These are phyloP conservation scores for Physcomitrium patens DNA, from an alignment of 225 moss, liverwort and hornwort species.

Conservation along the genomic window DNA sequence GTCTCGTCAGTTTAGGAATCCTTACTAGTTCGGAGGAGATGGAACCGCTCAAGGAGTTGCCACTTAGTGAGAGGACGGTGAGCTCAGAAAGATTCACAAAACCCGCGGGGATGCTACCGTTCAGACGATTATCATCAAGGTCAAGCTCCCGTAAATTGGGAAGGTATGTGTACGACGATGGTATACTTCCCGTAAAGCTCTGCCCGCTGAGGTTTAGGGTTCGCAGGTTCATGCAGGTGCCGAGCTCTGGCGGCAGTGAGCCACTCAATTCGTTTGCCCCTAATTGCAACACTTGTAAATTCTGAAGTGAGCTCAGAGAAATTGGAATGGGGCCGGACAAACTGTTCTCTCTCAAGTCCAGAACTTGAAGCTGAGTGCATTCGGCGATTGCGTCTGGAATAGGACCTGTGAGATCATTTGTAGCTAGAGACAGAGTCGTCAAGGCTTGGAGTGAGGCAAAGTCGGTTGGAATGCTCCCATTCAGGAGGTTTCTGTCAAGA, in stretches of 20 bases:
- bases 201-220: conserved; percentile 62
- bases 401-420: conserved; percentile 52
- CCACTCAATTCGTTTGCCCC: conserved; percentile 67
- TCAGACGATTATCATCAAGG: conserved; percentile 56
- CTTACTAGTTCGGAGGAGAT: conserved; percentile 50
- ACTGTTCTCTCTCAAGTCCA: conserved; percentile 60
- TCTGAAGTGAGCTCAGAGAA: conserved; percentile 58
- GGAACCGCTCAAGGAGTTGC: conserved; percentile 46
- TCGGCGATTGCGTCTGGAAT: conserved; percentile 57
- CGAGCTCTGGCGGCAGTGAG: conserved; percentile 61
- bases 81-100: conserved; percentile 54
- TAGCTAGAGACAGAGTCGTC: conserved; percentile 49
- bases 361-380: conserved; percentile 51
- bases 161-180: conserved; percentile 54
- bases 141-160: conserved; percentile 54
- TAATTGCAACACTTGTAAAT: conserved; percentile 70
- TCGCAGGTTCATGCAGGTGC: conserved; percentile 59
- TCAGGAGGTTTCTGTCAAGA: conserved; percentile 51
- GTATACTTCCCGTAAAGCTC: conserved; percentile 58
- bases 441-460: conserved; percentile 47
- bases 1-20: conserved; percentile 48
- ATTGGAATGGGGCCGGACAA: conserved; percentile 57
- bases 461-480: conserved; percentile 52
- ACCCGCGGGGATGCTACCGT: conserved; percentile 56
- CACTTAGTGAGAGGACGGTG: conserved; percentile 44